Evolutionary conservation across 768 basidiomycete genomes (phyloP), one percentile per base, ranked within the genome.

Genomic region (Hypholoma sublateritium): DNA sequence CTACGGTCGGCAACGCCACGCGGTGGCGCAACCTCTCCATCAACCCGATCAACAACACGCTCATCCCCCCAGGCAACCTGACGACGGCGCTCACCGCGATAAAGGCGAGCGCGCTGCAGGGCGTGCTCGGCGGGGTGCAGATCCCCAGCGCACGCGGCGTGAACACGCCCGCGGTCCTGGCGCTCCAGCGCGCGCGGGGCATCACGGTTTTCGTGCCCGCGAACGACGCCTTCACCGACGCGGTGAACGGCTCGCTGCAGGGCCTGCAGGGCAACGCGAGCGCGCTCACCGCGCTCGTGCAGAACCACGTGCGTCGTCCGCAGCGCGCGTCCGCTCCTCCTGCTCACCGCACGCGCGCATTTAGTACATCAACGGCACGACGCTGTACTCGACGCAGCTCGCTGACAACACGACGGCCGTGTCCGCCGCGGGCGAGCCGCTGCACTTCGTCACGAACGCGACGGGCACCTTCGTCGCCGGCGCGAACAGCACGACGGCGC

Each of bases 171-270:
- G 65, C 72, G 11, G 62, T 70, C 39, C 59, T 76, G 53, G 44
- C 68, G 50, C 69, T 83, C 24, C 65, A 77, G 34, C 62, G 69
- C 1, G 69, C 78, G 1, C 68, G 59, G 22, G 90, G 88, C 2
- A 75, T 86, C 58, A 91, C 90, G 1, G 59, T 90, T 37, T 90
- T 91, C 65, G 81, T 84, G 3, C 89, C 90, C 7, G 78, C 71
- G 56, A 75, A 86, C 62, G 68, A 69, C 5, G 87, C 82, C 5
- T 53, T 89, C 32, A 64, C 64, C 37, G 67, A 71, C 0, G 72
- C 74, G 0, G 69, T 72, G 25, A 67, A 74, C 43, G 3, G 57
- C 24, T 61, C 62, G 60, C 76, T 49, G 39, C 73, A 28, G 53
- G 71, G 35, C 58, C 78, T 54, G 58, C 70, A 35, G 64, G 60